Evolutionary conservation across 1,284 basidiomycete species (phyloP).

Genomic region (Fomitopsis pinicola): DNA sequence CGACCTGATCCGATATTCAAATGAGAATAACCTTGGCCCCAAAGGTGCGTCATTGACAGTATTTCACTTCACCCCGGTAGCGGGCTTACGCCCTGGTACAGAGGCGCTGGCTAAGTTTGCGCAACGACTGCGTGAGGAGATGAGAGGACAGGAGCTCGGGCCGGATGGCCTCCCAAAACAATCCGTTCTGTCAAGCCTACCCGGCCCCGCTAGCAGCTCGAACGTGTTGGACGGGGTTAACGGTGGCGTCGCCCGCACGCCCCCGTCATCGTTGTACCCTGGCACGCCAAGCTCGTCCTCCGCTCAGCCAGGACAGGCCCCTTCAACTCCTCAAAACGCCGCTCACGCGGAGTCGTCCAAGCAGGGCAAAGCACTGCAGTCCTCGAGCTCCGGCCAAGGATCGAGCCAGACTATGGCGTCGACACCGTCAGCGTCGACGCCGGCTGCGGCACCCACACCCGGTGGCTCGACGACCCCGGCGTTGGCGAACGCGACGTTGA

Average conservation of each 20-base stretch:
- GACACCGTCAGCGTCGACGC: slow-evolving; percentile 31
- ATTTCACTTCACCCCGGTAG: not conserved
- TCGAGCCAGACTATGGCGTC: slow-evolving; percentile 32
- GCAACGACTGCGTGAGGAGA: slow-evolving; percentile 36
- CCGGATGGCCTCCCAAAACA: not conserved
- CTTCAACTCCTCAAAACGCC: slow-evolving; percentile 34
- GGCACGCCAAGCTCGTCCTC: slow-evolving; percentile 4
- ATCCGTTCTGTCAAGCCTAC: not conserved
- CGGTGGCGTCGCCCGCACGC: slow-evolving; percentile 1
- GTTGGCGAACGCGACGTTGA: slow-evolving; percentile 50
- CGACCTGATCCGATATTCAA: slow-evolving; percentile 67
- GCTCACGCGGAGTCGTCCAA: slow-evolving; percentile 46
- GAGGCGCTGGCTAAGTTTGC: slow-evolving; percentile 44
- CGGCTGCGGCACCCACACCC: slow-evolving; percentile 28
- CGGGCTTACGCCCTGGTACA: slow-evolving; percentile 13
- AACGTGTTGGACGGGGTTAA: slow-evolving; percentile 10
- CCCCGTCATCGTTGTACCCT: slow-evolving; percentile 7
- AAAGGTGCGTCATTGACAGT: slow-evolving; percentile 42
- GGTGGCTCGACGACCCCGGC: slow-evolving; percentile 40
- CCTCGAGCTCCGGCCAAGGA: slow-evolving; percentile 16
- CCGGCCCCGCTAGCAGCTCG: slow-evolving; percentile 1
- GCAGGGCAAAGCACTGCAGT: slow-evolving; percentile 47
- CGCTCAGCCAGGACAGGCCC: slow-evolving; percentile 31
- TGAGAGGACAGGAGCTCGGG: slow-evolving; percentile 7
- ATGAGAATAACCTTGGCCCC: slow-evolving; percentile 50